phyloP scores from a whole-genome alignment of 2,329 filamentous ascomycete genomes.

The Huntiella moniliformis region DNA sequence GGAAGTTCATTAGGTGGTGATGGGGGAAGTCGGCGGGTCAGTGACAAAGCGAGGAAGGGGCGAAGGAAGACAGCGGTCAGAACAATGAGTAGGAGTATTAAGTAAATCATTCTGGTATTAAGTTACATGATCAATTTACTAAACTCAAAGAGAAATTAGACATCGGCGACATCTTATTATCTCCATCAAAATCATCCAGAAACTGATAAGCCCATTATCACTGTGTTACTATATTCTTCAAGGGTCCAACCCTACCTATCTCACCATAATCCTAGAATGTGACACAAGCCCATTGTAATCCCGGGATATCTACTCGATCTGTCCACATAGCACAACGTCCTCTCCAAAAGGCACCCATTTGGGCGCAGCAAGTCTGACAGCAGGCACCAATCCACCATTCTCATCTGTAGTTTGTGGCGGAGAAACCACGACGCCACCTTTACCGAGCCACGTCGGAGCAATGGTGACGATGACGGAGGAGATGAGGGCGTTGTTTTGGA shows the following conservation, averaged over 20 bases:
- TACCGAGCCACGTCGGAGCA: slow-evolving; percentile 76
- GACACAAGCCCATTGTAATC: too few species aligned
- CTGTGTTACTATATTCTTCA: too few species aligned
- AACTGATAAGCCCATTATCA: too few species aligned
- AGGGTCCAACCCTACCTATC: too few species aligned
- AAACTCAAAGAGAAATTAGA: too few species aligned
- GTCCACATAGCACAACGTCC: slow-evolving; percentile 67
- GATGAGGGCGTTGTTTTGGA: slow-evolving; percentile 40
- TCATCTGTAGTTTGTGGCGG: slow-evolving; percentile 38
- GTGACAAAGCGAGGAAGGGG: background rate
- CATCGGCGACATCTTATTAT: too few species aligned
- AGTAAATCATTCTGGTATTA: too few species aligned
- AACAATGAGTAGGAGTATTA: too few species aligned
- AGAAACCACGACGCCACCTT: slow-evolving; percentile 60
- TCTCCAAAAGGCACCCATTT: slow-evolving; percentile 63
- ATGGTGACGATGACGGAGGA: slow-evolving; percentile 73
- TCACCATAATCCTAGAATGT: too few species aligned
- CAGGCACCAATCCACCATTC: slow-evolving; percentile 34
- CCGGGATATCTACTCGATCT: slow-evolving; percentile 19
- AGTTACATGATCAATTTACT: too few species aligned
- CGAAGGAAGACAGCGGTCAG: background rate
- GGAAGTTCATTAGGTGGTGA: background rate
- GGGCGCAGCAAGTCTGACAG: slow-evolving; percentile 46
- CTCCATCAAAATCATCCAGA: too few species aligned
- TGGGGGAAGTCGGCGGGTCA: background rate